These are phyloP conservation scores for Candida ovalis DNA, from an alignment of 805 yeast species.

Conservation along the genomic window DNA sequence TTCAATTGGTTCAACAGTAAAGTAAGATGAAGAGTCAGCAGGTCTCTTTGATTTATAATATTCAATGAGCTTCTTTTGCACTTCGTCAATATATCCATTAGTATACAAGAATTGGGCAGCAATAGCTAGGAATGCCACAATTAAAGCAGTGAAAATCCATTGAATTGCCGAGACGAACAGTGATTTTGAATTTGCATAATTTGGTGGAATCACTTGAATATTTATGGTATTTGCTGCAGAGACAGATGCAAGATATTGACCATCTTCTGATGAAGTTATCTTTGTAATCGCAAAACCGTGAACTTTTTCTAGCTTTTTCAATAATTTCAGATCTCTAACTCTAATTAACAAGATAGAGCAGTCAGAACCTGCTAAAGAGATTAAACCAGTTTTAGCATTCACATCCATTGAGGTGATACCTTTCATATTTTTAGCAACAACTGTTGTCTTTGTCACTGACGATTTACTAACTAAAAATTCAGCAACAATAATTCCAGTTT, in stretches of 20 bases:
- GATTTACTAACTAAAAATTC: slow-evolving; percentile 41
- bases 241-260: slow-evolving; percentile 62
- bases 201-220: slow-evolving; percentile 56
- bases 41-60: slow-evolving; percentile 23
- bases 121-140: slow-evolving; percentile 23
- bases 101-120: slow-evolving; percentile 26
- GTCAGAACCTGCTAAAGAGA: slow-evolving; percentile 63
- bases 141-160: slow-evolving; percentile 21
- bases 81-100: slow-evolving; percentile 26
- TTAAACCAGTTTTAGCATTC: slow-evolving; percentile 33
- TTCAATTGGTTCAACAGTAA: slow-evolving; percentile 30
- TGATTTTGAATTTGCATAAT: slow-evolving; percentile 40
- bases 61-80: slow-evolving; percentile 18
- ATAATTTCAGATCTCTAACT: slow-evolving; percentile 45
- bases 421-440: slow-evolving; percentile 45
- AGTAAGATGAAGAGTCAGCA: slow-evolving; percentile 32
- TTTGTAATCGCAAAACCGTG: slow-evolving; percentile 79
- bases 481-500: slow-evolving; percentile 41
- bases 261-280: slow-evolving; percentile 65
- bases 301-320: slow-evolving; percentile 52
- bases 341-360: slow-evolving; percentile 59
- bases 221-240: slow-evolving; percentile 75
- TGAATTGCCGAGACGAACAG: slow-evolving; percentile 25
- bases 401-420: slow-evolving; percentile 55
- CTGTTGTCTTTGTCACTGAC: slow-evolving; percentile 38